These are phyloP conservation scores for Talaromyces adpressus DNA, from an alignment of 495 filamentous ascomycete species.

Conservation along the genomic window DNA sequence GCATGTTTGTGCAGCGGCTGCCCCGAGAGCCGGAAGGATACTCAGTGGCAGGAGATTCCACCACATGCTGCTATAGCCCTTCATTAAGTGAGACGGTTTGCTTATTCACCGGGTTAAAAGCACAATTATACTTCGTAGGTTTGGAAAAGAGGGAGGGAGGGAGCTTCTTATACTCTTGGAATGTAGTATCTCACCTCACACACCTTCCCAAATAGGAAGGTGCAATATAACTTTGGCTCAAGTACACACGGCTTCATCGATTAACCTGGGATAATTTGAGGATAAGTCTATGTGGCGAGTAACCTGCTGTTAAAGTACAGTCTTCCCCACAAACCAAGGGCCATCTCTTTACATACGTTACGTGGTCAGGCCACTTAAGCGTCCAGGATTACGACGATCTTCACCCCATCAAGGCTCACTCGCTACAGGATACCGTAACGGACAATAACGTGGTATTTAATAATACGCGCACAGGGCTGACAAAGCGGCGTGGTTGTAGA, in stretches of 20 bases:
- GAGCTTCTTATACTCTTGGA: background rate
- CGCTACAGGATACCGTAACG: background rate
- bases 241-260: background rate
- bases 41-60: background rate
- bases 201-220: background rate
- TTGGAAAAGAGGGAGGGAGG: background rate
- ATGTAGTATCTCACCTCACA: background rate
- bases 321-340: background rate
- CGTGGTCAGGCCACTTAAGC: background rate
- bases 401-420: background rate
- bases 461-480: background rate
- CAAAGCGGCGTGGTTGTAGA: background rate
- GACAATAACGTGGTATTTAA: background rate
- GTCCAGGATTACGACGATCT: background rate
- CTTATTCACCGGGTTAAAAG: no score
- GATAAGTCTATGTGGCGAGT: background rate
- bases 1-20: slow-evolving; percentile 5
- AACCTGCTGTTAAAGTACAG: background rate
- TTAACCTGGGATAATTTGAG: background rate
- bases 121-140: no score
- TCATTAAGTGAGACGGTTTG: background rate
- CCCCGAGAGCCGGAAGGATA: background rate
- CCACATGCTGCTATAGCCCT: background rate
- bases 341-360: background rate
- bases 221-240: background rate